Base-by-base conservation (phyloP, 345 rosid species). In the Salix exigua region DNA sequence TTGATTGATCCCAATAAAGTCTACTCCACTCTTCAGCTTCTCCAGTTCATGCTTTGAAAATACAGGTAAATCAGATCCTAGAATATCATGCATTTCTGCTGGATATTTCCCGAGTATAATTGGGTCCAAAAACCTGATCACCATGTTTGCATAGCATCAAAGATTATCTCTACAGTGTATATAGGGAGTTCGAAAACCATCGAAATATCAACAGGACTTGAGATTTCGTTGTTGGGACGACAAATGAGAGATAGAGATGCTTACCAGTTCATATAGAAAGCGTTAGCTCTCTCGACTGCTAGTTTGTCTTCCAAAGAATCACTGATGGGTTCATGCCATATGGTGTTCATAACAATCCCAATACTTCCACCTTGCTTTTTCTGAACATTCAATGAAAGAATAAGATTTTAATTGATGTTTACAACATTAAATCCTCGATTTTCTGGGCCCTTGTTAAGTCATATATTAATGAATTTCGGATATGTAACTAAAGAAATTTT, bases 1-100 rank as follows among this genome's bases (percentile, higher is more conserved):
- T 61, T 90, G 91, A 78, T 92, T 92, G 33, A 92, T 70, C 55
- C 97, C 93, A n/a, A 89, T 86, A 82, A 92, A 92, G 79, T 92
- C 89, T 33, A 86, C 78, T 30, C 82, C 85, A 16, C 42, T 79
- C 72, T 76, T 77, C 75, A 85, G 83, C 70, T 68, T 82, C 66
- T 75, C 66, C 77, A 73, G 73, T 6, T 90, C 92, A 30, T 83
- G 35, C 40, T 71, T 78, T 25, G 97, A 81, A 74, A 92, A 86
- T 62, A 17, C 11, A 6, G 94, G 97, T 66, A 90, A 77, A 68
- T 71, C 50, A 38, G 79, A 14, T 31, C 89, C 88, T 9, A 90
- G 76, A 78, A 89, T 85, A 51, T 81, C 75, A 7, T 50, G 77
- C 94, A 92, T 89, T 69, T 84, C 89, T 70, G 6, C 38, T 6